Percentiles rank a stretch among this genome's conserved stretches.
phyloP scores from a whole-genome alignment of 2,329 filamentous ascomycete genomes.

The Pseudogymnoascus verrucosus region DNA sequence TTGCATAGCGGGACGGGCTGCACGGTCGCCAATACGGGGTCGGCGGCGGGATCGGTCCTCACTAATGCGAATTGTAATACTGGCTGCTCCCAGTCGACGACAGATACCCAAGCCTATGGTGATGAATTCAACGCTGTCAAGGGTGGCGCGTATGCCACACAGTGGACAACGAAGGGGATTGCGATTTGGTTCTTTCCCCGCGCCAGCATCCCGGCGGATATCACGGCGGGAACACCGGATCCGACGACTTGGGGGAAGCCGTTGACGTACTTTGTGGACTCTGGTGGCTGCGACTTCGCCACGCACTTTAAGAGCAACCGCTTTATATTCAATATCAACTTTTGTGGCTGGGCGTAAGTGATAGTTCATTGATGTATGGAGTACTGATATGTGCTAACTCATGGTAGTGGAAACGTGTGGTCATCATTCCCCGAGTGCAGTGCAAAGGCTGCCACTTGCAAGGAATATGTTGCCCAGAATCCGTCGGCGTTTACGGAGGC shows the following conservation, averaged over 20 bases:
- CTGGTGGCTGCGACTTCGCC: slow-evolving; percentile 58
- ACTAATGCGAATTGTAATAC: slow-evolving; percentile 39
- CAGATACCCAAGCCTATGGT: slow-evolving; percentile 37
- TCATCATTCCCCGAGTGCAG: slow-evolving; percentile 39
- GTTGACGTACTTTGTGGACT: slow-evolving; percentile 32
- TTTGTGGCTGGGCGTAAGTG: slow-evolving; percentile 57
- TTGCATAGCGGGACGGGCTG: slow-evolving; percentile 40
- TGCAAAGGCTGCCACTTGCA: slow-evolving; percentile 53
- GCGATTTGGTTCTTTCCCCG: slow-evolving; percentile 45
- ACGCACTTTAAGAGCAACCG: slow-evolving; percentile 63
- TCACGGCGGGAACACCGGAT: slow-evolving; percentile 35
- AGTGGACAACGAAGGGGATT: slow-evolving; percentile 38
- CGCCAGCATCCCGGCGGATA: slow-evolving; percentile 36
- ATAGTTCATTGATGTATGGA: not conserved
- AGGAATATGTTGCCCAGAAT: slow-evolving; percentile 35
- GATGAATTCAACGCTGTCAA: slow-evolving; percentile 42
- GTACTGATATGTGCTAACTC: not conserved
- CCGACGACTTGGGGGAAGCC: slow-evolving; percentile 38
- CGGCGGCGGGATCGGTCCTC: slow-evolving; percentile 40
- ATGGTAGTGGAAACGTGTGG: not conserved
- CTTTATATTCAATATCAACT: slow-evolving; percentile 74
- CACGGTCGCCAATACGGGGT: slow-evolving; percentile 32
- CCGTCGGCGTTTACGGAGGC: slow-evolving; percentile 23
- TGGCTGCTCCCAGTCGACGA: slow-evolving; percentile 27
- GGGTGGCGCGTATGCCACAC: slow-evolving; percentile 42